Evolutionary conservation across 2,329 filamentous ascomycete genomes (phyloP), one percentile per base, ranked within the genome.

Genomic region (Calonectria ilicicola): DNA sequence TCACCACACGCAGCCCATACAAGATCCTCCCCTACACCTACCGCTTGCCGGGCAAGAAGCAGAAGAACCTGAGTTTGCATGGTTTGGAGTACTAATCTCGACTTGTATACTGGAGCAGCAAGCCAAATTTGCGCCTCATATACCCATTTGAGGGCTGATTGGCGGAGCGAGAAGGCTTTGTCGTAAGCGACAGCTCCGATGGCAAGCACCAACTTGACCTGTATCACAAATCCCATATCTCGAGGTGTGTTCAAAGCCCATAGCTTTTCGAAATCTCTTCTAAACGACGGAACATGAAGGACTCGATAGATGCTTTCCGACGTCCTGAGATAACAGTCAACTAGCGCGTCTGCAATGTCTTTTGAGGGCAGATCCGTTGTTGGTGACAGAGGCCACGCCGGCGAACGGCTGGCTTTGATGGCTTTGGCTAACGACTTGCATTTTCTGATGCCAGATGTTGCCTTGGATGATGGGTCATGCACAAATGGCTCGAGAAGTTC

Each of bases 61-160:
- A 88, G 82, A 0, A 89, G 78, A 2, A 88, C 79, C 8, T 83
- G 82, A 0, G 80, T 85, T 71, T 92, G 91, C 0, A 92, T 72
- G n/a, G 83, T 85, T 35, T 86, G 85, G 0, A 91, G 81, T 1
- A 83, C 85, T 0, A 92, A 82, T 0, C 85, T 82, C 0, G 85
- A 84, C 72, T 92, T 92, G 76, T 87, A 88, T 3, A 87, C 83
- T 0, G 90, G 91, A 6, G 86, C 85, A 0, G 87, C 86, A 0
- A 89, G 65, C 88, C 89, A 92, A 0, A 85, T 86, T 53, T 90
- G 87, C 0, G 87, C 90, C 73, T 91, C 89, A 67, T 89, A 88
- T 0, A 91, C 81, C 91, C 90, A 93, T 32, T 81, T 84, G n/a
- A 87, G 82, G 0, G 90, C 90, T 0, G 84, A 83, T 7, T 81